Evolutionary conservation across 225 moss, liverwort and hornwort species (phyloP), one percentile per base, ranked within the genome.

Genomic region (Lunularia cruciata): DNA sequence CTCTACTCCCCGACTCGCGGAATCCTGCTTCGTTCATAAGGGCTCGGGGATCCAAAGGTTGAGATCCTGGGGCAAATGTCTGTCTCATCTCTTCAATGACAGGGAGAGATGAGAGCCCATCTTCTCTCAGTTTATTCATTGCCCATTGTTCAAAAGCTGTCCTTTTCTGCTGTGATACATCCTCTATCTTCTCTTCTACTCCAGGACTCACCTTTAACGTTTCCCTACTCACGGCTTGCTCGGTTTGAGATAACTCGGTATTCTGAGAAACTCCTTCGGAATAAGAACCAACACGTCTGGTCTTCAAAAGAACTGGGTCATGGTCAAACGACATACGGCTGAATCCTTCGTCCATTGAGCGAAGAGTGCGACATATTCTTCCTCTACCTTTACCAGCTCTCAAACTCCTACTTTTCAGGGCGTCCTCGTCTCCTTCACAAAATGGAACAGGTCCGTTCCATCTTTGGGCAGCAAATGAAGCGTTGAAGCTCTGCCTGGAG

Each of bases 111-210:
- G 61, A 42, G 0, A 67, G 77, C 8, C 94, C 89, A 28, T 83
- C 84, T 38, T 71, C 73, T 68, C 72, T 51, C 1, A 86, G 32
- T 57, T 89, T 91, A 36, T 68, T 35, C 16, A 62, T 68, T 26
- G 89, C 87, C 91, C 89, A 89, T 36, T 71, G 71, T 55, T 94
- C 91, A 40, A 94, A 90, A 25, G 69, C 59, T n/a, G 38, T 69
- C 37, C 70, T 47, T 47, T 5, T 63, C 66, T 79, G 35, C 38
- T 63, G 46, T 32, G 16, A 65, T 8, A 14, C 47, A 8, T 34
- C 56, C 7, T 57, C 42, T 0, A 12, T 58, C 51, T 33, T 15
- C 3, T 16, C 56, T 51, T 12, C 11, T 36, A 54, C 22, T 51
- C 31, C 52, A 37, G 61, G 42, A 40, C 40, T 35, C 8, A 3